Base-by-base conservation (phyloP, 371 early-diverging fungal species). In the Apophysomyces ossiformis region DNA sequence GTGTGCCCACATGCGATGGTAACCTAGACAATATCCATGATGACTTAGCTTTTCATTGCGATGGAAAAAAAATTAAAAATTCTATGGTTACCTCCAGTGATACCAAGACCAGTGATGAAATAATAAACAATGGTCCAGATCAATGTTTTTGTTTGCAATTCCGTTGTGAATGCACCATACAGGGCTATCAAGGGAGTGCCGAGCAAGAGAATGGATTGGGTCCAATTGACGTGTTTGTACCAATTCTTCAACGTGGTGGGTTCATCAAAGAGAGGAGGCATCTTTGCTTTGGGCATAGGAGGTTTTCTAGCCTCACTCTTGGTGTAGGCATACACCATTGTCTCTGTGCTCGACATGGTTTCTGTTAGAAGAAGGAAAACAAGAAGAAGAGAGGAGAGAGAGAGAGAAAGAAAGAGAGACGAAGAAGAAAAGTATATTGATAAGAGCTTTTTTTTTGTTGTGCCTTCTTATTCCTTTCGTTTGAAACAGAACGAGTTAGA, bases 1-100 rank as follows among this genome's bases (percentile, higher is more conserved):
- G 69, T 94, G 95, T 37, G 92, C 78, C 91, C 91, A 94, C 63
- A 89, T 74, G 47, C 95, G 90, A 72, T 94, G 95, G 72, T 94
- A 93, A 21, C 93, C 88, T 79, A 70, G 16, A 69, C 62, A 12
- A 26, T 3, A 35, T 26, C 12, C 5, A 18, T 21, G 1, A 7
- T 36, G 13, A 45, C 13, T 13, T 43, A 11, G 15, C 16, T 18
- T 15, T 1, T 7, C 13, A 60, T 38, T 69, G 18, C 41, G 35
- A 38, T 35, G 8, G 26, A 69, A 36, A 60, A 15, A 26, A 37
- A 2, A 26, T 26, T 26, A 26, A 26, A 54, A 44, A 9, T 47
- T n/a, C 15, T 12, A 7, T 16, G 32, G 64, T 75, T 78, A 84
- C 92, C 95, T 60, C 92, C 96, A 37, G 98, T 97, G 79, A 97